These are phyloP conservation scores for Tulasnella sp. DNA, from an alignment of 768 basidiomycete species.

Conservation along the genomic window DNA sequence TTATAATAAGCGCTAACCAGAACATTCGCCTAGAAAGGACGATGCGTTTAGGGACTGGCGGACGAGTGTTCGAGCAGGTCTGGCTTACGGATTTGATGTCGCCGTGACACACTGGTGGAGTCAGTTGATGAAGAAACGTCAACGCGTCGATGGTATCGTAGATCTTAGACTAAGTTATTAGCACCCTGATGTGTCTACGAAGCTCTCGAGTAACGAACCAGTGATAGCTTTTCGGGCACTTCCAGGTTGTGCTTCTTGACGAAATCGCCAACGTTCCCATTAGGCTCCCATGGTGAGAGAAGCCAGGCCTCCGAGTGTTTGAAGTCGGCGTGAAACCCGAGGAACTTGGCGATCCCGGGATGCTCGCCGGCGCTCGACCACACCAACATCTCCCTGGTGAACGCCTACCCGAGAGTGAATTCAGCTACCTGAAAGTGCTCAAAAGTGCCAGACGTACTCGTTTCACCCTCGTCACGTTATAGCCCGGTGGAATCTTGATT, in stretches of 20 bases:
- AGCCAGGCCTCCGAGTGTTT: not conserved
- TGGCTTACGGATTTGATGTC: not conserved
- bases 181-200: not conserved
- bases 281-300: not conserved
- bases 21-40: not conserved
- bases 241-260: not conserved
- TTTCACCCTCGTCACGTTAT: not conserved
- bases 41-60: not conserved
- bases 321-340: not conserved
- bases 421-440: not conserved
- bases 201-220: not conserved
- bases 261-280: not conserved
- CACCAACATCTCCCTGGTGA: not conserved
- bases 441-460: not conserved
- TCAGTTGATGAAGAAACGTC: not conserved
- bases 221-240: not conserved
- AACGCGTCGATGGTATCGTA: not conserved
- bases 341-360: not conserved
- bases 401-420: not conserved
- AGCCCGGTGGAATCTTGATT: not conserved
- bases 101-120: not conserved
- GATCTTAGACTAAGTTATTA: not conserved
- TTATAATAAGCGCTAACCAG: not conserved
- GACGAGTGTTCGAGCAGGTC: not conserved
- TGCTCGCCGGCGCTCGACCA: not conserved